These are phyloP conservation scores for Paxillus involutus DNA, from an alignment of 768 basidiomycete species.

Conservation along the genomic window DNA sequence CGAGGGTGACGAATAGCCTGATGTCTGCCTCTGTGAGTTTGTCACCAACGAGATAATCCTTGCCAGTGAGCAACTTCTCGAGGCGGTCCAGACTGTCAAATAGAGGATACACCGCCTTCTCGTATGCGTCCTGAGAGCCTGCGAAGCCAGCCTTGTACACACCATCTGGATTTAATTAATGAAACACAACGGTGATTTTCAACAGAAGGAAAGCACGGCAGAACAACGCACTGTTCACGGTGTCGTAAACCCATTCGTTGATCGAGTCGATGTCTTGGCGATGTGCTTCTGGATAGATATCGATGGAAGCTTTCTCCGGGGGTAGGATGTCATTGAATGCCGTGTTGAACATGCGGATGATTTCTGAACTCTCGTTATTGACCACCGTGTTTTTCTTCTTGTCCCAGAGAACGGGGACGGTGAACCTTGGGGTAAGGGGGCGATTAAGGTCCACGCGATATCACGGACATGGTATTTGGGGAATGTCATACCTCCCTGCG, in stretches of 20 bases:
- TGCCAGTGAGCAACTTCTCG: conserved; percentile 74
- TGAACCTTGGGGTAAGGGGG: conserved; percentile 50
- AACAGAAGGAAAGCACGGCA: not conserved
- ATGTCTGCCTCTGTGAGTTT: conserved; percentile 81
- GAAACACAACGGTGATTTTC: not conserved
- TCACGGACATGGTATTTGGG: not conserved
- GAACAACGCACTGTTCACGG: conserved; percentile 69
- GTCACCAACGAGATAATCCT: conserved; percentile 84
- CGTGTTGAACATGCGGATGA: conserved; percentile 90
- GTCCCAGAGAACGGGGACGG: conserved; percentile 92
- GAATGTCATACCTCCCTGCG: conserved; percentile 53
- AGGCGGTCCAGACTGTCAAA: conserved; percentile 80
- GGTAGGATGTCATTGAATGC: conserved; percentile 77
- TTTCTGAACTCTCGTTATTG: conserved; percentile 94
- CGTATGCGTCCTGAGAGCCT: conserved; percentile 76
- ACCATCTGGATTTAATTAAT: conserved; percentile 48
- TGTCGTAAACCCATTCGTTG: conserved; percentile 85
- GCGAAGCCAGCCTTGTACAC: conserved; percentile 94
- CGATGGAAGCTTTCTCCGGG: conserved; percentile 58
- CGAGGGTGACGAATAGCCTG: conserved; percentile 91
- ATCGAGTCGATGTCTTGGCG: conserved; percentile 77
- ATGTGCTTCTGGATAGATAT: conserved; percentile 77
- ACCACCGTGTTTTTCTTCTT: conserved; percentile 85
- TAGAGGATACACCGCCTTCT: conserved; percentile 67
- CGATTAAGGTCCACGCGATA: not conserved